Base-by-base conservation (phyloP, 1,284 basidiomycete species). In the Volvariella surrecta region DNA sequence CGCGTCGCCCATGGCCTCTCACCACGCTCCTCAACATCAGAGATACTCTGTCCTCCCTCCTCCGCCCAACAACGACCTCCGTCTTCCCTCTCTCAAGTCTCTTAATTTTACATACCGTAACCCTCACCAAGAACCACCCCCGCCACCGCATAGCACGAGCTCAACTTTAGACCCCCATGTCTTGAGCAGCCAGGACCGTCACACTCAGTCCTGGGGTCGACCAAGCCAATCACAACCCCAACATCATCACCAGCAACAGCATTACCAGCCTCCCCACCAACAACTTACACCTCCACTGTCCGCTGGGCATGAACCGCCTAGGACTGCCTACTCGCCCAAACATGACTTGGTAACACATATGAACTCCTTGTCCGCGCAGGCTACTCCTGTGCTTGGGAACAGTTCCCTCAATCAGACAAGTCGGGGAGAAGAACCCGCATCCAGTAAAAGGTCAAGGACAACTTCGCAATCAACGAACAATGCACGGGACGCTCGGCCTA, bases 21-120 rank as follows among this genome's bases (percentile, higher is more conserved):
- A 66, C 53, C 66, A 66, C 51, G 43, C 60, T 41, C 52, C 59
- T 32, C 68, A 64, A 47, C 63, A 68, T 43, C 48, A 57, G 24
- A 52, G 60, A 39, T 67, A 68, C 49, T 58, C 58, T 50, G 61
- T 51, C 46, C 59, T 63, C 19, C 59, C 48, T 28, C 46, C 60
- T 39, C 60, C 58, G 48, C 47, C 59, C 13, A 58, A 61, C 48
- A 66, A 61, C 52, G 65, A 73, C 42, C 57, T 75, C 51, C 75
- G 77, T 30, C 67, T 83, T 4, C 80, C 80, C 0, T 80, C 79
- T 13, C 68, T 83, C 55, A 80, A 74, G 61, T 77, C 79, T 55
- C 66, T 83, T 52, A 78, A 80, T 57, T 80, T 83, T 49, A 54
- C 51, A 37, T 71, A 67, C 47, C 60, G 59, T 8, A 28, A 28